phyloP scores from a whole-genome alignment of 2,329 filamentous ascomycete genomes.

The Alternaria sp. region DNA sequence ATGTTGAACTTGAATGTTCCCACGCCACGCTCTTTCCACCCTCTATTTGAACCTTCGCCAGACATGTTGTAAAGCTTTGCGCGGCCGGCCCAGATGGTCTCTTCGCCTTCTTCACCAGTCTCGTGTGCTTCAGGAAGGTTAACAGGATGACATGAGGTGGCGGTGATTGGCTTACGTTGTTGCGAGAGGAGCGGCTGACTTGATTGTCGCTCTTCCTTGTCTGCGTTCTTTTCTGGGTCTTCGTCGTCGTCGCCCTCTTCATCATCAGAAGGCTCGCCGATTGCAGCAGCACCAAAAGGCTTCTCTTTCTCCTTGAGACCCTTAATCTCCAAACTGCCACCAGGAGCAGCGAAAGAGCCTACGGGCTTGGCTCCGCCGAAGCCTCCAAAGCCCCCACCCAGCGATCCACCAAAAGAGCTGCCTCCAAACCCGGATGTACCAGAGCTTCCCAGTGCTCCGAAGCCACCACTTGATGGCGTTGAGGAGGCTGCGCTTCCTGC shows the following conservation, averaged over 20 bases:
- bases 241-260: constrained; percentile 57
- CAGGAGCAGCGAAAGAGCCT: constrained; percentile 71
- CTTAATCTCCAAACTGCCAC: constrained; percentile 55
- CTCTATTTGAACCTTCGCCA: constrained; percentile 59
- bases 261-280: constrained; percentile 60
- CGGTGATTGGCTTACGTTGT: constrained; percentile 63
- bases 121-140: constrained; percentile 63
- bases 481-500: constrained; percentile 21
- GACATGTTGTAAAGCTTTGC: constrained; percentile 85
- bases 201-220: constrained; percentile 42
- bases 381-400: constrained; percentile 39
- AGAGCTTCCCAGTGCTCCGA: constrained; percentile 43
- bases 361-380: constrained; percentile 50
- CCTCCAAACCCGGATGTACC: constrained; percentile 44
- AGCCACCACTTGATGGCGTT: constrained; percentile 30
- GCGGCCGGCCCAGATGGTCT: constrained; percentile 74
- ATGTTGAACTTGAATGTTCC: constrained; percentile 84
- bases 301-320: constrained; percentile 66
- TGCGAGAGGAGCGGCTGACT: constrained; percentile 59
- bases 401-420: constrained; percentile 52
- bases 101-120: constrained; percentile 86
- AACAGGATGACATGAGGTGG: constrained; percentile 8
- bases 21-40: constrained; percentile 89
- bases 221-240: constrained; percentile 23
- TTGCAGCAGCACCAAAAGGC: constrained; percentile 79